Conservation (phyloP, 352 stramenopile species). For the Phytophthora hibernalis region DNA sequence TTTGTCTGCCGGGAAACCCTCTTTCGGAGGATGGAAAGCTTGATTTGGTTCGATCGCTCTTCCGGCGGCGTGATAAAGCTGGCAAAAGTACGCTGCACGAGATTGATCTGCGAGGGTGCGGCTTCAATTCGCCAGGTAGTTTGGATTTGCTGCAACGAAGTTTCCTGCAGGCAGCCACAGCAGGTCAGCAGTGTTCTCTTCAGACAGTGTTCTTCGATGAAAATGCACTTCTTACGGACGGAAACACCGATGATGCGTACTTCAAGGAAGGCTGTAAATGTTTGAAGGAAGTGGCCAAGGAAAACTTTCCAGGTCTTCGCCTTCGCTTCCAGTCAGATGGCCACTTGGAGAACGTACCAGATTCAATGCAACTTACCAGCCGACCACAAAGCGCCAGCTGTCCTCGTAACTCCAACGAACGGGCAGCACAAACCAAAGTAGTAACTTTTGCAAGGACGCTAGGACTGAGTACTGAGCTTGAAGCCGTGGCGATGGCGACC, state of each 20-base stretch:
- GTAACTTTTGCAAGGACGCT: neutral
- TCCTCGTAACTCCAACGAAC: neutral
- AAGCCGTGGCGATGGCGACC: conserved; percentile 27
- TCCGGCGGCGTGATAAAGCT: conserved; percentile 31
- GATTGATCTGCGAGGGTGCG: conserved; percentile 47
- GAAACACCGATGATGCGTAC: neutral
- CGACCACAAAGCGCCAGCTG: neutral
- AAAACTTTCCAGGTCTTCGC: conserved; percentile 25
- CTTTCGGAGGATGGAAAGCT: conserved; percentile 46
- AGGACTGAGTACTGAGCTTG: conserved; percentile 18
- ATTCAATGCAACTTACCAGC: neutral
- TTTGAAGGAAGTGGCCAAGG: conserved; percentile 20
- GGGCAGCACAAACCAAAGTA: neutral
- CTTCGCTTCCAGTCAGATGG: conserved; percentile 23
- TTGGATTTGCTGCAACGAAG: conserved; percentile 30
- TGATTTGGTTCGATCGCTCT: conserved; percentile 44
- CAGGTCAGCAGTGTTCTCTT: conserved; percentile 30
- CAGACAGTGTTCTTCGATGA: conserved; percentile 27
- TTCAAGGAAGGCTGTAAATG: conserved; percentile 18
- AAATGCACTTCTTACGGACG: neutral
- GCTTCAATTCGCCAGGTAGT: conserved; percentile 28
- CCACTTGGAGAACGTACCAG: conserved; percentile 1
- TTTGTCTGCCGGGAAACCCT: conserved; percentile 45
- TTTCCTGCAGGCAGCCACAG: conserved; percentile 36
- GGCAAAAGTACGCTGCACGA: conserved; percentile 29